Evolutionary conservation across 2,329 filamentous ascomycete species (phyloP), one percentile per base, ranked within the genome.

Genomic region (Mycocentrospora acerina): DNA sequence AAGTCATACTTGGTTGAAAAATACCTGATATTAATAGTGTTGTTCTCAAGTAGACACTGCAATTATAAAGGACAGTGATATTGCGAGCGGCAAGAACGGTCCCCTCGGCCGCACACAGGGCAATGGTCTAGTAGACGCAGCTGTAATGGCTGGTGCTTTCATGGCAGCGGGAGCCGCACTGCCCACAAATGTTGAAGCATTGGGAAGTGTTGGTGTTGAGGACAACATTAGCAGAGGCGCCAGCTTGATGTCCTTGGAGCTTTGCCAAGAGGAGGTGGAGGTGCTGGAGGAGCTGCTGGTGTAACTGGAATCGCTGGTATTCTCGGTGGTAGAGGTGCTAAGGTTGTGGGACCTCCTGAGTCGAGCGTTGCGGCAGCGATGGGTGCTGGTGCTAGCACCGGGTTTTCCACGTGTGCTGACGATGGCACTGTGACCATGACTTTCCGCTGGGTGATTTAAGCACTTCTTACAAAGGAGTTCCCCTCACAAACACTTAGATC

Each of bases 31-130:
- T n/a, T 62, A 36, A 64, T 39, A 31, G 7, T 86, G 82, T 57
- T 83, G 83, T 44, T 77, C 82, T 12, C 77, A 86, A 60, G 80
- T 78, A 40, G 83, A 86, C 60, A 86, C 83, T 13, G 73, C 82
- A 57, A 84, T 86, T 69, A 85, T 86, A 62, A 77, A 81, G 15
- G 71, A 80, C 51, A 65, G 71, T 9, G 82, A 85, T 60, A 74
- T 86, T 31, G 65, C 69, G 26, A 75, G 69, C 34, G 71, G 69
- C 53, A 71, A 75, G 48, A 77, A 76, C 22, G 73, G 72, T 24
- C 74, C 83, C 32, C 74, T 86, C 7, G 83, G 83, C 44, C 78
- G 80, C 45, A 86, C 82, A 29, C 70, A 80, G 57, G 79, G 76
- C 45, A 78, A 76, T 38, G 82, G 83, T 12, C 75, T 77, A 37